Percentiles rank a stretch among this genome's conserved stretches.
These are phyloP conservation scores for Triangularia setosa DNA, from an alignment of 2,329 filamentous ascomycete species.

Conservation along the genomic window DNA sequence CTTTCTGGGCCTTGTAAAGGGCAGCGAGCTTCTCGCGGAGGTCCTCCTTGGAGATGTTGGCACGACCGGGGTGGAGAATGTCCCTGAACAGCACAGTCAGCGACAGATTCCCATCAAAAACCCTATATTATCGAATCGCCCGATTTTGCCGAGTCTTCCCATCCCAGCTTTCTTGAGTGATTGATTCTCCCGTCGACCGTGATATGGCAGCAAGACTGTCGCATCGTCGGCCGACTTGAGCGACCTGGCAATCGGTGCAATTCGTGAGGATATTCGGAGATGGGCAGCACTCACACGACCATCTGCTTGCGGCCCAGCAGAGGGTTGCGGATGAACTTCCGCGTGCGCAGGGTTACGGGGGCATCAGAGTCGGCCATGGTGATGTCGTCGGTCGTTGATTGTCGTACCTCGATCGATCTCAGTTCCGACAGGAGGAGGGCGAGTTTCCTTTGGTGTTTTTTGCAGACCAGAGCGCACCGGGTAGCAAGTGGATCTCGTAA, in stretches of 20 bases:
- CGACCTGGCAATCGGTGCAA: not conserved
- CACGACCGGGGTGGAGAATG: slow-evolving; percentile 96
- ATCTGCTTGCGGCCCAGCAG: slow-evolving; percentile 99
- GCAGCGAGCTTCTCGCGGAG: slow-evolving; percentile 90
- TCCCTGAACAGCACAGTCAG: slow-evolving; percentile 59
- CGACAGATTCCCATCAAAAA: slow-evolving; percentile 12
- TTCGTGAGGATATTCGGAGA: slow-evolving; percentile 2
- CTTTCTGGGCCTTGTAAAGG: slow-evolving; percentile 98
- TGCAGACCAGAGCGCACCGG: slow-evolving; percentile 17
- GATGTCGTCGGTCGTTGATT: slow-evolving; percentile 26
- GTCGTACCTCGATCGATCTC: slow-evolving; percentile 25
- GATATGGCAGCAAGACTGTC: slow-evolving; percentile 10
- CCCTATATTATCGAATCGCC: not conserved
- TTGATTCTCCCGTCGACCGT: slow-evolving; percentile 3
- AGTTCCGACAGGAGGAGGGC: slow-evolving; percentile 19
- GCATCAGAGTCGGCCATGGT: slow-evolving; percentile 85
- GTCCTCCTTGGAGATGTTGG: slow-evolving; percentile 99
- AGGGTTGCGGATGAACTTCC: slow-evolving; percentile 99
- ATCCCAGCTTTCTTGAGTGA: not conserved
- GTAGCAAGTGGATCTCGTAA: slow-evolving; percentile 24
- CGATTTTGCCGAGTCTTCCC: not conserved
- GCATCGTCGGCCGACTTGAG: not conserved
- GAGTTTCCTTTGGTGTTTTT: slow-evolving; percentile 27
- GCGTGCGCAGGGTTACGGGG: slow-evolving; percentile 85
- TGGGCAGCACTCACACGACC: slow-evolving; percentile 77